A percentile compares a stretch with the other conserved stretches of the same genome.
phyloP scores from a whole-genome alignment of 371 early-diverging fungal species.

The Umbelopsis sp. region DNA sequence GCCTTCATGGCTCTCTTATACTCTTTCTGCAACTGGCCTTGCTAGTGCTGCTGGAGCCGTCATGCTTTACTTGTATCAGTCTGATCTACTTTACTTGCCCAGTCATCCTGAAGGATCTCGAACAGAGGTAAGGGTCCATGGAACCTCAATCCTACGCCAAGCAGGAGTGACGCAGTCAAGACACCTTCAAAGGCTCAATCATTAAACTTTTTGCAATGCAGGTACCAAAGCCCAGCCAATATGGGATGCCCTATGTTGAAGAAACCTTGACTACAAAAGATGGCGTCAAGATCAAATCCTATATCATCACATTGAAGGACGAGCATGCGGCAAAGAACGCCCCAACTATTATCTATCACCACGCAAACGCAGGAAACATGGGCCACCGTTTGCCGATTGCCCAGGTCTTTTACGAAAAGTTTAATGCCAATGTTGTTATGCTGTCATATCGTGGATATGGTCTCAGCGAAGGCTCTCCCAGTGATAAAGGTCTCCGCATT shows the following conservation, averaged over 20 bases:
- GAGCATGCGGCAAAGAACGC: conserved; percentile 58
- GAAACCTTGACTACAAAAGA: conserved; percentile 81
- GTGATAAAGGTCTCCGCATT: conserved; percentile 83
- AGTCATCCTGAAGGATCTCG: conserved; percentile 82
- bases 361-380: conserved; percentile 55
- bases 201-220: conserved; percentile 23
- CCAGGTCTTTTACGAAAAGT: conserved; percentile 60
- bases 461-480: conserved; percentile 81
- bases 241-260: conserved; percentile 72
- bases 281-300: conserved; percentile 77
- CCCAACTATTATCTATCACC: conserved; percentile 85
- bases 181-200: neutral
- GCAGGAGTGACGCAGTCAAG: neutral
- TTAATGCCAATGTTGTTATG: conserved; percentile 88
- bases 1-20: conserved; percentile 42
- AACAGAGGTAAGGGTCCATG: conserved; percentile 47
- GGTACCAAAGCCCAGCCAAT: conserved; percentile 78
- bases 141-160: neutral
- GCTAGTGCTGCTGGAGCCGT: conserved; percentile 51
- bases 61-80: conserved; percentile 80
- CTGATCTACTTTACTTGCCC: conserved; percentile 85
- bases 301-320: conserved; percentile 68
- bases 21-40: conserved; percentile 44
- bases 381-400: conserved; percentile 94
- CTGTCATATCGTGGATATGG: conserved; percentile 97